Percentiles rank a stretch among this genome's conserved stretches.
Evolutionary conservation across 192 early-diverging fungal species (phyloP).

Genomic region (Coemansia sp.): DNA sequence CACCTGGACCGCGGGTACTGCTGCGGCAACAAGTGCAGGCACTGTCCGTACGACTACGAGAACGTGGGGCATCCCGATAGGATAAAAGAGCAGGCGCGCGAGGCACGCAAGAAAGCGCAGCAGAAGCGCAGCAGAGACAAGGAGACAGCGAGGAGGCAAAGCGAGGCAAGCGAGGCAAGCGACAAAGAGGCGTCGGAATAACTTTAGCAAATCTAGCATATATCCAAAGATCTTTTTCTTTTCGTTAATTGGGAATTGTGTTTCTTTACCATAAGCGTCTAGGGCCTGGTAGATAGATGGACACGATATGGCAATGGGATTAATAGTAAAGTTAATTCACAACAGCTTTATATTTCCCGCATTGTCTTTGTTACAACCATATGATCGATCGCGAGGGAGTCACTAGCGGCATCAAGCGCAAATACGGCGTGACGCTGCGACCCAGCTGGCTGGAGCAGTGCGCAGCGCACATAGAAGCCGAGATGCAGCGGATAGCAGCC

Average conservation of each 20-base stretch:
- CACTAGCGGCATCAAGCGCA: slow-evolving; percentile 15
- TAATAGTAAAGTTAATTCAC: too few species aligned
- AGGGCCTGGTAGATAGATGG: too few species aligned
- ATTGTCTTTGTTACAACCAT: background rate
- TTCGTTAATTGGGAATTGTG: too few species aligned
- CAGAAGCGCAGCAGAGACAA: background rate
- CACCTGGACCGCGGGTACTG: slow-evolving; percentile 62
- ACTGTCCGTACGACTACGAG: slow-evolving; percentile 59
- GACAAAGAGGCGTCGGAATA: too few species aligned
- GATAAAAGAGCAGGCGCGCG: slow-evolving; percentile 19
- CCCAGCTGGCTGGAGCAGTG: slow-evolving; percentile 41
- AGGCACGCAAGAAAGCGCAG: slow-evolving; percentile 8
- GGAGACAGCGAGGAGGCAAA: background rate
- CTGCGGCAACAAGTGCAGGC: slow-evolving; percentile 65
- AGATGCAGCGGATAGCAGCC: slow-evolving; percentile 5
- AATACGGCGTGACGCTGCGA: slow-evolving; percentile 23
- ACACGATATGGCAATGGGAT: too few species aligned
- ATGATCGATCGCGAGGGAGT: slow-evolving; percentile 40
- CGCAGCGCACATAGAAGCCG: slow-evolving; percentile 28
- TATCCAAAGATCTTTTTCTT: too few species aligned
- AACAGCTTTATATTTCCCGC: background rate
- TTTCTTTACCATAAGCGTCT: too few species aligned
- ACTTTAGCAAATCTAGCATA: background rate
- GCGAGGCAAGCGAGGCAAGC: too few species aligned
- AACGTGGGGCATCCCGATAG: slow-evolving; percentile 61